Base-by-base conservation (phyloP, 352 stramenopile species). In the Pythium utonaiense region DNA sequence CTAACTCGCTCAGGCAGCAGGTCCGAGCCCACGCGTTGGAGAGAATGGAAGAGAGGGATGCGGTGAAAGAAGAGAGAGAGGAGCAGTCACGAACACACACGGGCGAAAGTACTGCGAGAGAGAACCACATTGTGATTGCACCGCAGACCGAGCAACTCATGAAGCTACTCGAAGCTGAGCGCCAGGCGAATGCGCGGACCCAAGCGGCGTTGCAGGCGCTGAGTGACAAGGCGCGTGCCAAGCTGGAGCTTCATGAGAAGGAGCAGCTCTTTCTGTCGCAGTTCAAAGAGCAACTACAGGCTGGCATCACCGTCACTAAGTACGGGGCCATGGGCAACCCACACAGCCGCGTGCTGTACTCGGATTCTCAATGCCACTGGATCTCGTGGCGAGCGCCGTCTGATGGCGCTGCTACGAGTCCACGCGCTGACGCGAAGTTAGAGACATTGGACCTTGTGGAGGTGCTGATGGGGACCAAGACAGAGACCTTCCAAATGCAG, bases 231-330 rank as follows among this genome's bases (percentile, higher is more conserved):
- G 62, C 66, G 19, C 66, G 60, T 16, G 52, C 59, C 0, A 65
- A 64, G 7, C 57, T 69, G 12, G 72, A 73, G 28, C 52, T 60
- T 9, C 54, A 81, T 42, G 59, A 38, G 17, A 74, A 70, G 19
- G 77, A 87, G 8, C 66, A 77, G 24, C 65, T 78, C 28, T 67
- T 71, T 40, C 72, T 89, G 3, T 42, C 57, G 16, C 69, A 80
- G 44, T 86, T 87, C 65, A 89, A 89, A 65, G 64, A 74, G 55
- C 68, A 82, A 33, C 70, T 88, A 36, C 70, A 71, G 27, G 67
- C 61, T 9, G 80, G 77, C 25, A 65, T 89, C 47, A 59, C 73
- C 1, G 71, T 88, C 25, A 83, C 66, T 53, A 88, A 88, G 67
- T 84, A 80, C 60, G 75, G 75, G 5, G 28, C 77, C 3, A 71